Base-by-base conservation (phyloP, 192 early-diverging fungal genomes). In the Coemansia sp. region DNA sequence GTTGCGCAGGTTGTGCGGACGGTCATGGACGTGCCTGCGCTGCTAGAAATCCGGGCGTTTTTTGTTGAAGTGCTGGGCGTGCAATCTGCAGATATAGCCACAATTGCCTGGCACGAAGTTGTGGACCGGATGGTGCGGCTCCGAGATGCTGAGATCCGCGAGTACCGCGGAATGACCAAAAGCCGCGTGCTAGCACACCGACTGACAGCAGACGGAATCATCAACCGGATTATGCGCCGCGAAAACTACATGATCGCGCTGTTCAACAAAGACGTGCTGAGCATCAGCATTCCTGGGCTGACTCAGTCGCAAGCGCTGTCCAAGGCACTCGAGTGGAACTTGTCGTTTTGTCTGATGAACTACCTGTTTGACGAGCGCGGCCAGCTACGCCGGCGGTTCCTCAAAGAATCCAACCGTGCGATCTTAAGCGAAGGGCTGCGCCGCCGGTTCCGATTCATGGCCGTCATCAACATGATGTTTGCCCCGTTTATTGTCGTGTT, bases 171-270 rank as follows among this genome's bases (percentile, higher is more conserved):
- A 79, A 66, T 52, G 70, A 58, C 69, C 30, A 55, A 62, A 43
- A 76, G 59, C 62, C 82, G 68, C 46, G 76, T 68, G 58, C 73
- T 65, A 30, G 59, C 50, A 6, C 74, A 84, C 38, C 82, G 82
- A 3, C 71, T 89, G 40, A 84, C 86, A 53, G 86, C 78, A 28
- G 86, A 84, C 53, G 83, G 78, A 41, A 90, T 99, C 46, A 85
- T 92, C 36, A 94, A 91, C 72, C 88, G 95, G 14, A 98, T 99
- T 59, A 87, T 97, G 89, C 86, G 97, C 14, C 88, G 88, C 40
- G 97, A 99, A 37, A 99, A 99, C 79, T 99, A 96, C 70, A 77
- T 94, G 80, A 88, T 97, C 53, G 94, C 92, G 16, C 65, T 98
- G 50, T 93, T 97, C 70, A 93, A 94, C 80, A 93, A 91, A 63